These are phyloP conservation scores for Tricladium varicosporioides DNA, from an alignment of 2,329 filamentous ascomycete genomes.

Conservation along the genomic window DNA sequence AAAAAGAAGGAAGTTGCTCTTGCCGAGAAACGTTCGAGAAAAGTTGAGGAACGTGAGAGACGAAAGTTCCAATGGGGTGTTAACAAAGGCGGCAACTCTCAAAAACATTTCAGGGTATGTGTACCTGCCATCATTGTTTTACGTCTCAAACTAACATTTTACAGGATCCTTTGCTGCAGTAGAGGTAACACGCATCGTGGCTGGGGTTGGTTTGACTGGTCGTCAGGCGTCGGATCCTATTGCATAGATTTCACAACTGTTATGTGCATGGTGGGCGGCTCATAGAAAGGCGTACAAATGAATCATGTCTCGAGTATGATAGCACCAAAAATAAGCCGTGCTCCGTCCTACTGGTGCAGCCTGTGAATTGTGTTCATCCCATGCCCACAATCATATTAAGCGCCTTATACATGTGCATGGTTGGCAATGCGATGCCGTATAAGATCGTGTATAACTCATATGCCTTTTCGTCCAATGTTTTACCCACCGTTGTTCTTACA, in stretches of 20 bases:
- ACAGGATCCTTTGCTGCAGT: slow-evolving; percentile 35
- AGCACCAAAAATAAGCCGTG: neutral
- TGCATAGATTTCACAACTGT: slow-evolving; percentile 2
- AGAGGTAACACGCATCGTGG: slow-evolving; percentile 5
- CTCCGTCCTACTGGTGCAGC: neutral
- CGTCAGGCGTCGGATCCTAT: neutral
- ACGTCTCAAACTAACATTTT: slow-evolving; percentile 21
- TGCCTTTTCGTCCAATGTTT: neutral
- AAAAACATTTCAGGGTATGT: slow-evolving; percentile 65
- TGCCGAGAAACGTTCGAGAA: slow-evolving; percentile 67
- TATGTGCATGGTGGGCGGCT: neutral
- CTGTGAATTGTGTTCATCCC: neutral
- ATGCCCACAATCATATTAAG: neutral
- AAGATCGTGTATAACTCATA: neutral
- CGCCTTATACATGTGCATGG: neutral
- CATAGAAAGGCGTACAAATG: neutral
- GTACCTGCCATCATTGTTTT: neutral
- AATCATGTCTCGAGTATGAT: neutral
- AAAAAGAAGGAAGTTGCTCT: slow-evolving; percentile 68
- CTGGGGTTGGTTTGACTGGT: neutral
- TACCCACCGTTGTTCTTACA: neutral
- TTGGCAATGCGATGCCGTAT: neutral
- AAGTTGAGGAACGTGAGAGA: slow-evolving; percentile 59
- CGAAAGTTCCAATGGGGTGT: slow-evolving; percentile 67
- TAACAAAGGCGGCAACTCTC: slow-evolving; percentile 67